Base-by-base conservation (phyloP, 345 rosid species). In the Raphanus sativus region DNA sequence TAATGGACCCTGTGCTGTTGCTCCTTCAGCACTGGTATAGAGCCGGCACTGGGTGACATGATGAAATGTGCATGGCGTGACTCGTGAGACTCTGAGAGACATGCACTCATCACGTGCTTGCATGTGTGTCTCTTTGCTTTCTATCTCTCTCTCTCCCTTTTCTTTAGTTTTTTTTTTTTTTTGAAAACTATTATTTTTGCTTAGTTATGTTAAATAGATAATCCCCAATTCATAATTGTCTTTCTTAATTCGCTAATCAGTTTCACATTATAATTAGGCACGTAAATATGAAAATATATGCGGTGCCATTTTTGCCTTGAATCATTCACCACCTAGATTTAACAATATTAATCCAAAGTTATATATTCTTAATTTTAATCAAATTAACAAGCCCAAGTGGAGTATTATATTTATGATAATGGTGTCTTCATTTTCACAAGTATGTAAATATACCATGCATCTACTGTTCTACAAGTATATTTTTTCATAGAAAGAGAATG, bases 61-160 rank as follows among this genome's bases (percentile, higher is more conserved):
- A 69, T 85, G 88, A 79, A 64, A 75, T 77, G 75, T 86, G 87
- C 87, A 79, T 80, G 86, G 85, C 80, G 77, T 74, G n/a, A n/a
- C n/a, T n/a, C n/a, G n/a, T n/a, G 67, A 74, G 83, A 82, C 86
- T 71, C 56, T 72, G 79, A 77, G 85, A 82, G 81, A 79, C 80
- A 67, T 84, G 84, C 84, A 77, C 85, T 82, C 85, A 86, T 83
- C 84, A 82, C 79, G 79, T 74, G 79, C 67, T 69, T 74, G 77
- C 84, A 80, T 77, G 78, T 80, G 79, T 73, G 78, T 54, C 75
- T 58, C 79, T 68, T 56, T 79, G 77, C 77, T 71, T 77, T 73
- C 54, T 65, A 50, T 67, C 0, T 29, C 61, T 36, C 33, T 38
- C 24, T 13, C 52, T 8, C 21, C n/a, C n/a, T 16, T 65, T 67